Evolutionary conservation across 768 basidiomycete genomes (phyloP).

Genomic region (Termitomyces heimii): DNA sequence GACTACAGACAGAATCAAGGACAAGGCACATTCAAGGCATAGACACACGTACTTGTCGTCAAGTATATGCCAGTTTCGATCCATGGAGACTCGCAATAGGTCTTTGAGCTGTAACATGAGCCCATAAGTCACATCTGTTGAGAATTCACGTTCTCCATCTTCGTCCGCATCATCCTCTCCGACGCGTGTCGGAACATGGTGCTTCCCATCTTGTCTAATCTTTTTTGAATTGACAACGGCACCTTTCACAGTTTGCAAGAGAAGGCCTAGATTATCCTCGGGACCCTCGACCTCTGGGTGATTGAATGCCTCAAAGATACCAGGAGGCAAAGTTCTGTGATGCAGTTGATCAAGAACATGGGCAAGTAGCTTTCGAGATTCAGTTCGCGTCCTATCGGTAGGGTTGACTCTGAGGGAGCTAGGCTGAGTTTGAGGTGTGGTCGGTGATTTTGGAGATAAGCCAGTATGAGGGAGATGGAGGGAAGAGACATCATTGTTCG

Average conservation of each 20-base stretch:
- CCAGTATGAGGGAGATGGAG: slow-evolving; percentile 20
- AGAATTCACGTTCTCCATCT: slow-evolving; percentile 39
- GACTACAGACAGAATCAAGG: background rate
- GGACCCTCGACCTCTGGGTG: slow-evolving; percentile 17
- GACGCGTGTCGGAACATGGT: slow-evolving; percentile 9
- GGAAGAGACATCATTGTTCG: slow-evolving; percentile 10
- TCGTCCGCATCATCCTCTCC: slow-evolving; percentile 44
- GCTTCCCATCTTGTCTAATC: slow-evolving; percentile 17
- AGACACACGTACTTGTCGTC: slow-evolving; percentile 37
- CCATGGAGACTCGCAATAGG: slow-evolving; percentile 47
- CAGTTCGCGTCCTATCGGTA: slow-evolving; percentile 42
- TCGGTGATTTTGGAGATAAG: slow-evolving; percentile 16
- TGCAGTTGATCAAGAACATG: slow-evolving; percentile 63
- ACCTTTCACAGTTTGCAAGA: slow-evolving; percentile 40
- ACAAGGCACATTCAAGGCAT: background rate
- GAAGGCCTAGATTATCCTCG: slow-evolving; percentile 30
- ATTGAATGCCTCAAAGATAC: slow-evolving; percentile 39
- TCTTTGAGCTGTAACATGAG: slow-evolving; percentile 60
- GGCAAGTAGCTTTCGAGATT: slow-evolving; percentile 63
- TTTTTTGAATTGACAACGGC: slow-evolving; percentile 34
- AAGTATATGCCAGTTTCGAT: slow-evolving; percentile 60
- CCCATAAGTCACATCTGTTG: slow-evolving; percentile 61
- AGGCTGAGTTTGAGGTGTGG: slow-evolving; percentile 12
- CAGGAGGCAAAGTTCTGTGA: slow-evolving; percentile 46
- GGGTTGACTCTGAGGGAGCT: slow-evolving; percentile 13